Evolutionary conservation across 768 basidiomycete species (phyloP).

Genomic region (Lactifluus pinguis): DNA sequence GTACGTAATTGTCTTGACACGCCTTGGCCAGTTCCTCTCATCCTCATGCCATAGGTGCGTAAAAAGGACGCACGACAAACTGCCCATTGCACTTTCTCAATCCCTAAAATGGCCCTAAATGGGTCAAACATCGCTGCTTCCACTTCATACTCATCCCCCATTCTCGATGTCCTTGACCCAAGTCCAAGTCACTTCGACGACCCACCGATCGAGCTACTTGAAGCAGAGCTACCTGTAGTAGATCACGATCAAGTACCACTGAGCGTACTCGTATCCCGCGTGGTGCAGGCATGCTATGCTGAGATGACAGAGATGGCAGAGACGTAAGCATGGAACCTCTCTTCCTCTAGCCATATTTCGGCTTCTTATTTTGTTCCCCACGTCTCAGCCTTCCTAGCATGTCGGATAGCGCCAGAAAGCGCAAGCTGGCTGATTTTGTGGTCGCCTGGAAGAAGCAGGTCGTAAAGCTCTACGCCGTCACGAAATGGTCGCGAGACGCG

Average conservation of each 20-base stretch:
- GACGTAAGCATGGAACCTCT: constrained; percentile 46
- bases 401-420: constrained; percentile 74
- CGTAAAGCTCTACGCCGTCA: constrained; percentile 78
- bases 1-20: background rate
- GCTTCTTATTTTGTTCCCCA: constrained; percentile 25
- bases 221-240: constrained; percentile 66
- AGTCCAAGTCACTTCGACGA: constrained; percentile 30
- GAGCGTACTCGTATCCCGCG: constrained; percentile 64
- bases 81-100: background rate
- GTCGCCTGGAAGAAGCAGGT: constrained; percentile 87
- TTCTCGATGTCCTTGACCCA: constrained; percentile 11
- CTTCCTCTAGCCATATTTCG: background rate
- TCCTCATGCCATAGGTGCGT: background rate
- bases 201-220: constrained; percentile 46
- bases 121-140: constrained; percentile 3
- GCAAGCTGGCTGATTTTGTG: constrained; percentile 79
- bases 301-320: constrained; percentile 79
- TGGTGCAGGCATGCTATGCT: constrained; percentile 72
- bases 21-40: too few relatives aligned
- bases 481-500: constrained; percentile 82
- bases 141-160: constrained; percentile 5
- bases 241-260: constrained; percentile 66
- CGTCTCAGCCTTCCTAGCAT: constrained; percentile 36
- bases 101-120: constrained; percentile 10
- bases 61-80: background rate